These are phyloP conservation scores for Dictyostelium discoideum DNA, from an alignment of 78 protist species.

Conservation along the genomic window DNA sequence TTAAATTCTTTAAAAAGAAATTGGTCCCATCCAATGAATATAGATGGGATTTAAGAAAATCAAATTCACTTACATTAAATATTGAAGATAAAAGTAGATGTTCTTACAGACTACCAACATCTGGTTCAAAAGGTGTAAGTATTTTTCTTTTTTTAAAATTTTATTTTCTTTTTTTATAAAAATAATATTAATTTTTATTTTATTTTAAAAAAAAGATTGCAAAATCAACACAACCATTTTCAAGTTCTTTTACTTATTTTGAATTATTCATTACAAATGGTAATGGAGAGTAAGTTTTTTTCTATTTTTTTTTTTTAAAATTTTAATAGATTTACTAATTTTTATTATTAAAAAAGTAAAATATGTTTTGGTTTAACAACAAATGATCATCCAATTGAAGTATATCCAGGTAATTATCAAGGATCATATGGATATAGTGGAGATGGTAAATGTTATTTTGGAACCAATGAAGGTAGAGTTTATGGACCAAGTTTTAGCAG, in stretches of 20 bases:
- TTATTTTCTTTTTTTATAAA: not conserved
- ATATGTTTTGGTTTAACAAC: constrained; percentile 66
- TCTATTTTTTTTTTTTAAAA: not conserved
- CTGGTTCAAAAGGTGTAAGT: constrained; percentile 65
- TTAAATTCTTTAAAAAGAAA: constrained; percentile 40
- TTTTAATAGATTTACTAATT: not conserved
- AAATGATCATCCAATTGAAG: constrained; percentile 46
- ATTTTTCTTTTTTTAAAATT: not conserved
- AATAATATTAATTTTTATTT: not conserved
- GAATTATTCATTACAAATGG: constrained; percentile 53
- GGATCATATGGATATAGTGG: constrained; percentile 61
- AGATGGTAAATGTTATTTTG: constrained; percentile 65
- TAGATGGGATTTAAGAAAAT: constrained; percentile 52
- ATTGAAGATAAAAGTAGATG: constrained; percentile 55
- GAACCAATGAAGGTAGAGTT: not conserved
- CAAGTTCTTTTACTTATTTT: constrained; percentile 58
- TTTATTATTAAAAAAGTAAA: constrained; percentile 11
- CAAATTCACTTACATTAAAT: constrained; percentile 48
- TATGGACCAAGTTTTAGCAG: constrained; percentile 31
- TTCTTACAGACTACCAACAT: constrained; percentile 27
- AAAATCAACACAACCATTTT: constrained; percentile 44
- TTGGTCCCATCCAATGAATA: not conserved
- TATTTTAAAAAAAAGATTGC: constrained; percentile 24
- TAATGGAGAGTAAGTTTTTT: constrained; percentile 35
- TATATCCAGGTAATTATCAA: constrained; percentile 43